Evolutionary conservation across 306 rosid genomes (phyloP).

Genomic region (Notholithocarpus densiflorus): DNA sequence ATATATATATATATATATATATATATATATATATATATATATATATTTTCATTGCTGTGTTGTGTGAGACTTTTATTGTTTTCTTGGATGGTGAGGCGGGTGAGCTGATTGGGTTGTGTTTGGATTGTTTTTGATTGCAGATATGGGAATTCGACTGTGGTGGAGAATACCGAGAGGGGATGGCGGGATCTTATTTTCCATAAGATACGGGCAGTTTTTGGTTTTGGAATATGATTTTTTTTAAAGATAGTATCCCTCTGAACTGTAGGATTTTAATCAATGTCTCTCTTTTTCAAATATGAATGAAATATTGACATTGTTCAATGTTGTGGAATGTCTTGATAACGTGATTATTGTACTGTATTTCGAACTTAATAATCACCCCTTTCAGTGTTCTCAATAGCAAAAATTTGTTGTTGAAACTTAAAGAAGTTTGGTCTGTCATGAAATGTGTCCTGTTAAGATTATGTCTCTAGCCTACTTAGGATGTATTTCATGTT

Average conservation of each 20-base stretch:
- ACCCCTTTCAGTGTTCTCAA: background rate
- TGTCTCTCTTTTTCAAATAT: constrained; percentile 20
- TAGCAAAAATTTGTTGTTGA: background rate
- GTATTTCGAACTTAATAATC: background rate
- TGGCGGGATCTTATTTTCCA: constrained; percentile 98
- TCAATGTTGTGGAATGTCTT: constrained; percentile 30
- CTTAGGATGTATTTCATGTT: background rate
- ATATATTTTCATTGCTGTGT: background rate
- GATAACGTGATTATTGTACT: background rate
- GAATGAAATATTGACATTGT: constrained; percentile 24
- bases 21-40: too few relatives aligned
- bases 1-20: too few relatives aligned
- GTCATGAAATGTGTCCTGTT: background rate
- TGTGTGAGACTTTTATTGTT: background rate
- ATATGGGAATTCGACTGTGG: constrained; percentile 93
- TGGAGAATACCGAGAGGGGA: constrained; percentile 95
- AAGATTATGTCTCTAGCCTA: background rate
- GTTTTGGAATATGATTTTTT: constrained; percentile 71
- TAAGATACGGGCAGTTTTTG: constrained; percentile 90
- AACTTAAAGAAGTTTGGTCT: background rate
- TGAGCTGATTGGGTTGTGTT: background rate
- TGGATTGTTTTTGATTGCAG: constrained; percentile 36
- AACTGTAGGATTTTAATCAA: constrained; percentile 18
- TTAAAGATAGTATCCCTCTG: background rate
- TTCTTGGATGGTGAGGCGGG: background rate